Evolutionary conservation across 768 basidiomycete species (phyloP).

Genomic region (Suillus clintonianus): DNA sequence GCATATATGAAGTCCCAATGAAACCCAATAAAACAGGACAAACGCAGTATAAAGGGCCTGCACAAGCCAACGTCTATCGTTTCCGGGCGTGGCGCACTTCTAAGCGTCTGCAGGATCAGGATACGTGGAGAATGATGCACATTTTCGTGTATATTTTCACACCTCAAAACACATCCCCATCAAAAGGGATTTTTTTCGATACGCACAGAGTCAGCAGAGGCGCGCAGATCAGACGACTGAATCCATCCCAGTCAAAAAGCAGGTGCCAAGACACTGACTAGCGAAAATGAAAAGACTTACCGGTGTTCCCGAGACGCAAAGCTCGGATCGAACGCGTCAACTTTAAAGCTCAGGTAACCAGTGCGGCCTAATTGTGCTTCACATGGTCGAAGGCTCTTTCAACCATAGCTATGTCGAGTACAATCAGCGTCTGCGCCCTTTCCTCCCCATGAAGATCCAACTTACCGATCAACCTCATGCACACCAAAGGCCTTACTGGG

Average conservation of each 20-base stretch:
- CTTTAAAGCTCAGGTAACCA: conserved; percentile 97
- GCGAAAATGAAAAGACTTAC: conserved; percentile 41
- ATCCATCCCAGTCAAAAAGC: not conserved
- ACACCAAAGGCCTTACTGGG: conserved; percentile 87
- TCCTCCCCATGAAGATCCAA: conserved; percentile 51
- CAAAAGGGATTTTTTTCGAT: not conserved
- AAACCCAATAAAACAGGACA: not conserved
- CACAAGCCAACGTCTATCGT: not conserved
- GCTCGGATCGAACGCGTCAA: conserved; percentile 89
- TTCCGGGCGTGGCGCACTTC: not conserved
- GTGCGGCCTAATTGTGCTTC: conserved; percentile 82
- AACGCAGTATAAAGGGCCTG: not conserved
- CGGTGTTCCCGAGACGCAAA: conserved; percentile 70
- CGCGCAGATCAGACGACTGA: not conserved
- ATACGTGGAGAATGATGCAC: not conserved
- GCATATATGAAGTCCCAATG: not conserved
- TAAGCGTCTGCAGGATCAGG: not conserved
- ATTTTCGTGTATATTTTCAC: not conserved
- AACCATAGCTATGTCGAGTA: conserved; percentile 60
- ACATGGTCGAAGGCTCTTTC: conserved; percentile 96
- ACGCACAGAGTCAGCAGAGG: not conserved
- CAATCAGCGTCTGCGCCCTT: conserved; percentile 46
- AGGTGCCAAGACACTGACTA: not conserved
- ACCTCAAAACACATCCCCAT: not conserved
- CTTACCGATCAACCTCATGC: conserved; percentile 78